Base-by-base conservation (phyloP, 1,284 basidiomycete species). In the Omphalotus olearius region DNA sequence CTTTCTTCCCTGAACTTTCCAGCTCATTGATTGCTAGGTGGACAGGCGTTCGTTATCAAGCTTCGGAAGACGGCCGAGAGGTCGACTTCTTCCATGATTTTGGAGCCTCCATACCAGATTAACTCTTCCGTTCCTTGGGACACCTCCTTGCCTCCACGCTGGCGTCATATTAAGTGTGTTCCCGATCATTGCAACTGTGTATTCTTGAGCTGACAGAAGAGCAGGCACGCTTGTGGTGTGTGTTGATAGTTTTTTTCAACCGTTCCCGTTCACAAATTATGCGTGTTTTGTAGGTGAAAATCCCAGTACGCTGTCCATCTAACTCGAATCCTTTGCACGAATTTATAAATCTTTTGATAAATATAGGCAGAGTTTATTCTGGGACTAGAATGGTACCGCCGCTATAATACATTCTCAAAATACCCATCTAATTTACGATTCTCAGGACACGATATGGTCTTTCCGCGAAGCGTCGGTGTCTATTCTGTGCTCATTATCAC, bases 11-110 rank as follows among this genome's bases (percentile, higher is more conserved):
- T 7, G 28, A 11, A 36, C 28, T 2, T 11, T 25, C n/a, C 26
- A 17, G 28, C 16, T 18, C 7, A 26, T 18, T 50, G 36, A 3
- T 39, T 16, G 46, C 6, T 52, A 78, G 79, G 78, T 50, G 82
- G 84, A 1, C 85, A 87, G 60, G 84, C 82, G 4, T 86, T 83
- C 60, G 71, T 76, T 10, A 80, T 88, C 60, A 88, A 88, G 62
- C 66, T 83, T 25, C 72, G 83, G 9, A 68, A 71, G 13, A 82
- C 81, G 0, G 57, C 62, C 9, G 80, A 83, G 55, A 71, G 74
- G n/a, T 77, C 79, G 0, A 65, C 80, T 2, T 74, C 74, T 16
- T 74, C 80, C 0, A 76, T 79, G 75, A 67, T 83, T 0, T 63
- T 85, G 26, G 82, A 84, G 57, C 76, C 81, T n/a, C 80, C 81